Evolutionary conservation across 2,329 filamentous ascomycete genomes (phyloP).

Genomic region (Hysterium pulicare): DNA sequence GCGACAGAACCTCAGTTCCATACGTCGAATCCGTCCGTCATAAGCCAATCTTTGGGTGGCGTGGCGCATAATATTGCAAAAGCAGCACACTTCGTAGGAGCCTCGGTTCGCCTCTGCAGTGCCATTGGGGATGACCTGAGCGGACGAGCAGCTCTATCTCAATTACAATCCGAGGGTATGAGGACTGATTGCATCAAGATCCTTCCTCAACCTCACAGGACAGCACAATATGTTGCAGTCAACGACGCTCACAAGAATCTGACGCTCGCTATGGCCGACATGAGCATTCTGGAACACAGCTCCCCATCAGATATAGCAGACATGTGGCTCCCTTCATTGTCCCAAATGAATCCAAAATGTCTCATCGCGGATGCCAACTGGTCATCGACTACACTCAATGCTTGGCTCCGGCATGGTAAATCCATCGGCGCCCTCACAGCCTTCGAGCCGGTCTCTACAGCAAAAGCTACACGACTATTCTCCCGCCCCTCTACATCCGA

Average conservation of each 20-base stretch:
- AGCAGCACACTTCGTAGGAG: slow-evolving; percentile 69
- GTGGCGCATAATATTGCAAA: slow-evolving; percentile 90
- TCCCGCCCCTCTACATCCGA: slow-evolving; percentile 25
- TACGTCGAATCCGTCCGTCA: slow-evolving; percentile 82
- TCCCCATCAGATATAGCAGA: slow-evolving; percentile 17
- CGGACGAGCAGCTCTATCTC: slow-evolving; percentile 68
- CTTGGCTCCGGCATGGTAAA: slow-evolving; percentile 64
- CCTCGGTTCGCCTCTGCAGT: slow-evolving; percentile 70
- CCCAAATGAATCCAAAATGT: slow-evolving; percentile 58
- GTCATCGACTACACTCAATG: slow-evolving; percentile 61
- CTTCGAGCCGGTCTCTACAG: slow-evolving; percentile 85
- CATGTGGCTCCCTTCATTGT: slow-evolving; percentile 14
- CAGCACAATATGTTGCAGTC: slow-evolving; percentile 86
- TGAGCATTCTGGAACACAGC: slow-evolving; percentile 69
- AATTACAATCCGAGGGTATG: slow-evolving; percentile 63
- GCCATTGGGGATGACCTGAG: slow-evolving; percentile 76
- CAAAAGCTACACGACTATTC: slow-evolving; percentile 73
- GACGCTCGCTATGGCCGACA: slow-evolving; percentile 92
- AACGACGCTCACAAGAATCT: slow-evolving; percentile 83
- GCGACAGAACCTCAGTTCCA: slow-evolving; percentile 54
- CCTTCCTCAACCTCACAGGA: slow-evolving; percentile 53
- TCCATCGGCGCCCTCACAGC: slow-evolving; percentile 59
- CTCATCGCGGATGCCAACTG: slow-evolving; percentile 88
- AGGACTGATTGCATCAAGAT: slow-evolving; percentile 59
- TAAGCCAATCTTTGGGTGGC: slow-evolving; percentile 80